A percentile compares a stretch with the other conserved stretches of the same genome.
These are phyloP conservation scores for Gyrodon lividus DNA, from an alignment of 768 basidiomycete genomes.

Conservation along the genomic window DNA sequence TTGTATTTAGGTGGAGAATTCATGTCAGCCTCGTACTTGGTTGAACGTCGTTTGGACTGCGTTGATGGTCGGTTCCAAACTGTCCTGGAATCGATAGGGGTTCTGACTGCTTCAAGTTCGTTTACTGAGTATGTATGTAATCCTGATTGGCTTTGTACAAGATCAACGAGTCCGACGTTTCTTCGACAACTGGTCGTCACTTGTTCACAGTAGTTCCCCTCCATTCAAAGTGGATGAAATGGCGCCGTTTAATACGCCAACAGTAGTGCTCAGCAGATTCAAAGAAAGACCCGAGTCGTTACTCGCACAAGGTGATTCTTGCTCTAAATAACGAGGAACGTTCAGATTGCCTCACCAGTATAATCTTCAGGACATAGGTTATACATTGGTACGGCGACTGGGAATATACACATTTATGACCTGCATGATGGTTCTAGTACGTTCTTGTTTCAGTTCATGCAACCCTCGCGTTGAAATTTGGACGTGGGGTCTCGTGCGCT, in stretches of 20 bases:
- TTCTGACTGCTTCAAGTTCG: too few species aligned
- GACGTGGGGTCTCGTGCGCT: neutral
- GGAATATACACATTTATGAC: constrained; percentile 54
- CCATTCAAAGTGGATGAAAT: constrained; percentile 15
- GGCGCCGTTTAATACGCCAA: constrained; percentile 33
- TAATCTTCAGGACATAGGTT: constrained; percentile 47
- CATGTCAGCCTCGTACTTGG: too few species aligned
- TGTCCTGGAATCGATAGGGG: too few species aligned
- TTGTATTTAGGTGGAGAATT: too few species aligned
- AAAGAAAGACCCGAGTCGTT: constrained; percentile 39
- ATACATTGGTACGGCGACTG: constrained; percentile 61
- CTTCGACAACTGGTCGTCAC: too few species aligned
- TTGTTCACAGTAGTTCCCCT: neutral
- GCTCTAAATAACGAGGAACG: neutral
- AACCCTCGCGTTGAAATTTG: constrained; percentile 19
- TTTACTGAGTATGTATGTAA: too few species aligned
- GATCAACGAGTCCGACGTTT: too few species aligned
- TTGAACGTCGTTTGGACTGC: too few species aligned
- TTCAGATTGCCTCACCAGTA: constrained; percentile 1
- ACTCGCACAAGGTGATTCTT: constrained; percentile 25
- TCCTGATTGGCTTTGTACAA: too few species aligned
- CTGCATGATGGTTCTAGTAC: constrained; percentile 41
- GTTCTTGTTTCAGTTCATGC: constrained; percentile 22
- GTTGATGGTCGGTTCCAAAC: too few species aligned
- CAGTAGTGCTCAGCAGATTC: constrained; percentile 28